A percentile compares a stretch with the other conserved stretches of the same genome.
Conservation (phyloP, 2,329 filamentous ascomycete genomes). For the Stylonectria norvegica region DNA sequence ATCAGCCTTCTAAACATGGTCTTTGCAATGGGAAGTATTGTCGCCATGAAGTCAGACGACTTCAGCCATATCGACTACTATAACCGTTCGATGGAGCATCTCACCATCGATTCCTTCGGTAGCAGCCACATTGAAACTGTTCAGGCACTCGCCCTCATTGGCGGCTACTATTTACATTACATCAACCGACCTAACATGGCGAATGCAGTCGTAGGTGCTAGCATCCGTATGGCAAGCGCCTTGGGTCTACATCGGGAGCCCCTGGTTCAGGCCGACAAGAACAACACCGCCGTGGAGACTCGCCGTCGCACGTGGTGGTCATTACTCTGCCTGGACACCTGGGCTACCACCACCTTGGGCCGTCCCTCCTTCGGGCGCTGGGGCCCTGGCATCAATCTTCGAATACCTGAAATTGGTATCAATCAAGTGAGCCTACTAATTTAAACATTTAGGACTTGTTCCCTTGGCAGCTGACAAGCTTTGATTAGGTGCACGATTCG, state of each 20-base stretch:
- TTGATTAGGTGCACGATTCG: slow-evolving; percentile 40
- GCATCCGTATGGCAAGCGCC: slow-evolving; percentile 68
- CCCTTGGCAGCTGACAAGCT: background rate
- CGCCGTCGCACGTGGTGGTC: slow-evolving; percentile 72
- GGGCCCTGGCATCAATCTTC: slow-evolving; percentile 65
- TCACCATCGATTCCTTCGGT: slow-evolving; percentile 65
- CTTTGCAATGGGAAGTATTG: slow-evolving; percentile 71
- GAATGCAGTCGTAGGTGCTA: slow-evolving; percentile 68
- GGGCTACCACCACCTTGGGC: slow-evolving; percentile 68
- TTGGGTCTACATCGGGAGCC: slow-evolving; percentile 65
- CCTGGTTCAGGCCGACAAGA: slow-evolving; percentile 5
- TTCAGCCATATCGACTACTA: slow-evolving; percentile 69
- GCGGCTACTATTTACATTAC: slow-evolving; percentile 75
- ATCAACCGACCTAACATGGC: slow-evolving; percentile 73
- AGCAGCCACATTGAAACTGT: slow-evolving; percentile 59
- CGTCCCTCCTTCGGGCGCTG: slow-evolving; percentile 66
- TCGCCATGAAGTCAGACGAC: slow-evolving; percentile 61
- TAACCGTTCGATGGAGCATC: slow-evolving; percentile 61
- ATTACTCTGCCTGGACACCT: slow-evolving; percentile 70
- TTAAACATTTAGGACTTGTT: background rate
- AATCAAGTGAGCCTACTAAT: slow-evolving; percentile 30
- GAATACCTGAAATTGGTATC: slow-evolving; percentile 54
- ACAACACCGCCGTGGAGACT: slow-evolving; percentile 42
- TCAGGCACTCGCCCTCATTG: slow-evolving; percentile 66
- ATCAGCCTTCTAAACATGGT: slow-evolving; percentile 72